Evolutionary conservation across 2,329 filamentous ascomycete genomes (phyloP).

Genomic region (Exophiala calicioides): DNA sequence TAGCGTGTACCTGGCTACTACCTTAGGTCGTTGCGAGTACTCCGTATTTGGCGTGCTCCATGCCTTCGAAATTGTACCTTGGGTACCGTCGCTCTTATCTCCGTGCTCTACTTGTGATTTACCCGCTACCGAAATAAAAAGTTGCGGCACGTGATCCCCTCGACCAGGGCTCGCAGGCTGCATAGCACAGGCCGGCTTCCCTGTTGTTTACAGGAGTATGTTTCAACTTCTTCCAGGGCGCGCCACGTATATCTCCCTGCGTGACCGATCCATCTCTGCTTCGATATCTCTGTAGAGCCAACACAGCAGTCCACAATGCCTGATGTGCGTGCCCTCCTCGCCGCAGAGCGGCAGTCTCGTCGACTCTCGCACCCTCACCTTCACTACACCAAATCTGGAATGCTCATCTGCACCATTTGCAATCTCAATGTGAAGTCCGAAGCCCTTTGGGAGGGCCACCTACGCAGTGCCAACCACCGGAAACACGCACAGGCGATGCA

Average conservation of each 20-base stretch:
- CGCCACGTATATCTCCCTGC: neutral
- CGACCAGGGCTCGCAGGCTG: too few relatives aligned
- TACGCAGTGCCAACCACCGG: conserved; percentile 52
- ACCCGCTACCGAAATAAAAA: too few relatives aligned
- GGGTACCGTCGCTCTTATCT: too few relatives aligned
- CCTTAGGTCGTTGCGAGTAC: too few relatives aligned
- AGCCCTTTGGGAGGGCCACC: conserved; percentile 66
- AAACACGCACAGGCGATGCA: conserved; percentile 39
- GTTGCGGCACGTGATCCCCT: too few relatives aligned
- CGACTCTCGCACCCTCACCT: conserved; percentile 71
- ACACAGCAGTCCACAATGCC: conserved; percentile 57
- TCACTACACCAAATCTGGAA: conserved; percentile 67
- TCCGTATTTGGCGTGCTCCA: too few relatives aligned
- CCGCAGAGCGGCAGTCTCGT: conserved; percentile 73
- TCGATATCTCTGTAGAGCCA: neutral
- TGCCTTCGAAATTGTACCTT: too few relatives aligned
- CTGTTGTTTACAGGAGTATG: too few relatives aligned
- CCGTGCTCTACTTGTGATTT: too few relatives aligned
- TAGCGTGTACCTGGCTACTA: too few relatives aligned
- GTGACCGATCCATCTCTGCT: neutral
- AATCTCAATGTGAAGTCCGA: conserved; percentile 66
- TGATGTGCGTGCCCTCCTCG: conserved; percentile 76
- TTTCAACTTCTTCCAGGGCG: neutral
- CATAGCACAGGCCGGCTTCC: too few relatives aligned
- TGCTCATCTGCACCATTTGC: conserved; percentile 68